Evolutionary conservation across 2,329 filamentous ascomycete genomes (phyloP).

Genomic region (Colletotrichum sp.): DNA sequence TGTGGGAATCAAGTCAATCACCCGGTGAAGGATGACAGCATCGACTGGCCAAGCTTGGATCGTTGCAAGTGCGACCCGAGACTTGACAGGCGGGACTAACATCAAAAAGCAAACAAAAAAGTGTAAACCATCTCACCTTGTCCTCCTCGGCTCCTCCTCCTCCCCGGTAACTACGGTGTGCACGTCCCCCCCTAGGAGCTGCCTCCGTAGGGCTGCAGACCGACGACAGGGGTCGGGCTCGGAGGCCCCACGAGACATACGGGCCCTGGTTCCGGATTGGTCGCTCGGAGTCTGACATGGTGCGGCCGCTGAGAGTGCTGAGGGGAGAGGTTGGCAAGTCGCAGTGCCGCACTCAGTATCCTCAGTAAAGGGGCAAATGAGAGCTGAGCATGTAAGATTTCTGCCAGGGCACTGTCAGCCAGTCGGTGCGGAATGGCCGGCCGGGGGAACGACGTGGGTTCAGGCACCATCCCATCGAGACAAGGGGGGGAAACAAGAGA

Average conservation of each 20-base stretch:
- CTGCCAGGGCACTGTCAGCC: conserved; percentile 16
- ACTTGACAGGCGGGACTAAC: neutral
- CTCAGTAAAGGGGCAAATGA: conserved; percentile 20
- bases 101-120: neutral
- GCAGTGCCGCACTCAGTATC: neutral
- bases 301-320: neutral
- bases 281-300: neutral
- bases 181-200: neutral
- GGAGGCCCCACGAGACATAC: conserved; percentile 15
- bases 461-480: neutral
- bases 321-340: neutral
- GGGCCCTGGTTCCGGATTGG: conserved; percentile 9
- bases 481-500: neutral
- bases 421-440: conserved; percentile 19
- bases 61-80: neutral
- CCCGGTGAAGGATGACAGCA: neutral
- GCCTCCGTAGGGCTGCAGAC: conserved; percentile 22
- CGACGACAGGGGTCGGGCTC: conserved; percentile 10
- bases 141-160: neutral
- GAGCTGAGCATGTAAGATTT: conserved; percentile 8
- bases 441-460: neutral
- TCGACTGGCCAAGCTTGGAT: neutral
- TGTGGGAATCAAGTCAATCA: neutral
- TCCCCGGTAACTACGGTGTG: neutral
- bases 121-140: conserved; percentile 1